phyloP scores from a whole-genome alignment of 1,284 basidiomycete species.

The Lignosus rhinocerotis region DNA sequence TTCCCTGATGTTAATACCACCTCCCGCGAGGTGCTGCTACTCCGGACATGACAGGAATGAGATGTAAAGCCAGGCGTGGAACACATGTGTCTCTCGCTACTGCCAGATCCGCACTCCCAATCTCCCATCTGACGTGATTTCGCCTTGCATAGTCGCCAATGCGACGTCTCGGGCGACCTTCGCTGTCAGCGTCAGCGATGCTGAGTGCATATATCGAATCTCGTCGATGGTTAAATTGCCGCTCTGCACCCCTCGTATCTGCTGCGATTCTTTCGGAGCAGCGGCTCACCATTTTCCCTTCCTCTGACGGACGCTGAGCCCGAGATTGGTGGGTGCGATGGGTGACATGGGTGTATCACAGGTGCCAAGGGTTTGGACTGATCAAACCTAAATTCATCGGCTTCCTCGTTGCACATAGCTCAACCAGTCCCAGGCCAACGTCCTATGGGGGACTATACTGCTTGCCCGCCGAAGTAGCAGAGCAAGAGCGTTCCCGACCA shows the following conservation, averaged over 20 bases:
- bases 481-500: neutral
- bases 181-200: constrained; percentile 1
- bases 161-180: neutral
- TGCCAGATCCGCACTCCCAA: neutral
- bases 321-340: constrained; percentile 3
- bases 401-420: neutral
- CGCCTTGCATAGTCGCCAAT: neutral
- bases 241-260: neutral
- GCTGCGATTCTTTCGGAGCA: constrained; percentile 1
- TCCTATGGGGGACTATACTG: neutral
- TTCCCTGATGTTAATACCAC: neutral
- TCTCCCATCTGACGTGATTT: neutral
- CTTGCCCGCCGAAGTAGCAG: neutral
- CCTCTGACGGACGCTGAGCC: neutral
- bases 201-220: neutral
- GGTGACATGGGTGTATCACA: neutral
- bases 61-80: constrained; percentile 5
- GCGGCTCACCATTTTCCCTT: neutral
- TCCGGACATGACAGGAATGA: constrained; percentile 4
- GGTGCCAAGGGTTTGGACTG: neutral
- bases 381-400: constrained; percentile 17
- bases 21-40: neutral
- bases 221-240: constrained; percentile 4
- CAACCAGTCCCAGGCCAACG: neutral
- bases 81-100: neutral